Base-by-base conservation (phyloP, 805 yeast genomes). In the Sugiyamaella lignohabitans region DNA sequence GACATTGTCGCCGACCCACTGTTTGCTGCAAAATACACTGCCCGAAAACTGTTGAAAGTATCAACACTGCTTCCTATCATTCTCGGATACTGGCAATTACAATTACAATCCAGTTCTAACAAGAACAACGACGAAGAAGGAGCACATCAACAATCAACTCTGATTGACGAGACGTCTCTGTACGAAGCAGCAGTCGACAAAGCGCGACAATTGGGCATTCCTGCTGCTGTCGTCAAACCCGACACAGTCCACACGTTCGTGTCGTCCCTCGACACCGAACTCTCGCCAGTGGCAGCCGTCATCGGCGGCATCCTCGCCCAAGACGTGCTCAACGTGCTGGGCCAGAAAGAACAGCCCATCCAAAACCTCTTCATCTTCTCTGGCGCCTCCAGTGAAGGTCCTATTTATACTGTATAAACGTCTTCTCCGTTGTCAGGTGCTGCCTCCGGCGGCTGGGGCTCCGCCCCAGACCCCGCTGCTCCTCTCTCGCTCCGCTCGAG, bases 261-360 rank as follows among this genome's bases (percentile, higher is more conserved):
- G 58, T 52, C 64, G 8, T 46, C 55, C 20, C 24, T 59, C 16
- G 65, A 67, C 22, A 60, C 87, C 1, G 94, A 88, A 59, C 77
- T 84, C 54, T 75, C 87, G 8, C 96, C 97, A 1, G 81, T 82
- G 0, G 79, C 93, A 3, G 94, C 98, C 0, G 76, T 93, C 1
- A 55, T 91, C 4, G 98, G 98, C 4, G 98, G 98, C 1, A 74
- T 87, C 1, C 65, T 91, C 20, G 84, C 95, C 2, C 98, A 93
- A 65, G 96, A 89, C 61, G 82, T 87, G 11, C 84, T 93, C 40
- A 93, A 93, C 66, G 79, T 74, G 46, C 64, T 91, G 44, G 83
- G 93, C 38, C 76, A 77, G 54, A 78, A 81, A 54, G 88, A 86
- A 56, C 72, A 80, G 37, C 95, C 97, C 2, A 71, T 89, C 34